Evolutionary conservation across 73 alveolate species (phyloP).

Genomic region (Paramecium octaurelia): DNA sequence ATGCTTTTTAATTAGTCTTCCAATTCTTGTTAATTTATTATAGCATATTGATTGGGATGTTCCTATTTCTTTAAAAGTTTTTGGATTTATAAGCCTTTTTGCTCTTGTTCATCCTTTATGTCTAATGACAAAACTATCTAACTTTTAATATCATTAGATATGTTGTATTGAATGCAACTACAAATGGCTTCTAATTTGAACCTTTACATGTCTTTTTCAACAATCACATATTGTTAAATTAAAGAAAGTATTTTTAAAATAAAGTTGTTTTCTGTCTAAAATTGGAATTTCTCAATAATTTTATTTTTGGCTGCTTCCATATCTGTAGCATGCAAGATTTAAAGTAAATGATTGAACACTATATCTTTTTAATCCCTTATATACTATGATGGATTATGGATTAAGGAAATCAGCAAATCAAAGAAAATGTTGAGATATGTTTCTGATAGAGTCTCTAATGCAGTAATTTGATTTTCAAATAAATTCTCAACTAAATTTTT

Average conservation of each 20-base stretch:
- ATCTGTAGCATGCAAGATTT: background rate
- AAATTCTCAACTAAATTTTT: background rate
- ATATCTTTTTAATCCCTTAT: background rate
- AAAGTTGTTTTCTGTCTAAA: background rate
- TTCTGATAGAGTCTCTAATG: background rate
- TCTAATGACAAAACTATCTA: background rate
- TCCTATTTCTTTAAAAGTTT: background rate
- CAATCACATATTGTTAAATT: background rate
- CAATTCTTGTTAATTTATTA: background rate
- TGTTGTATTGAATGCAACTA: background rate
- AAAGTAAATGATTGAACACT: background rate
- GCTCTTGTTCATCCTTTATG: background rate
- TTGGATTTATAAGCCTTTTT: background rate
- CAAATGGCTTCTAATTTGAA: background rate
- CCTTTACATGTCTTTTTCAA: background rate
- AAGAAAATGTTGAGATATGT: background rate
- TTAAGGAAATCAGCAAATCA: background rate
- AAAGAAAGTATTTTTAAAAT: background rate
- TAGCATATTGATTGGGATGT: background rate
- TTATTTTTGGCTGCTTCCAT: background rate
- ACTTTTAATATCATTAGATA: background rate
- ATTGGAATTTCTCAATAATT: background rate
- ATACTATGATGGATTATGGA: background rate
- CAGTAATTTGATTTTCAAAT: background rate
- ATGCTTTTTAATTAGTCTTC: background rate